A percentile compares a stretch with the other conserved stretches of the same genome.
These are phyloP conservation scores for Rasamsonia emersonii DNA, from an alignment of 2,329 filamentous ascomycete genomes.

Conservation along the genomic window DNA sequence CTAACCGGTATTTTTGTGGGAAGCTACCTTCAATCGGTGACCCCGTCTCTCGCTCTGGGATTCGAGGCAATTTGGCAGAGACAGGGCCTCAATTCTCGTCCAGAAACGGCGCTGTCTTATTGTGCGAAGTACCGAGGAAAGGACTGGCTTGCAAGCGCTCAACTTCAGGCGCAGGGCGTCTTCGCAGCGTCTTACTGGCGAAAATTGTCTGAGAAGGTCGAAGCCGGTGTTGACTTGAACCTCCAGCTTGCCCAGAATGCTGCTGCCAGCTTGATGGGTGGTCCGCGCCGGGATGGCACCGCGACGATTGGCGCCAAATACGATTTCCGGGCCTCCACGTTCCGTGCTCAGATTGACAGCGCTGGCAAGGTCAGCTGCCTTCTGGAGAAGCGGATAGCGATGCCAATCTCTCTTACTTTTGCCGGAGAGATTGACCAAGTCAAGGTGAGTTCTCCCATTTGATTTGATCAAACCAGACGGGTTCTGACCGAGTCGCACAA, in stretches of 20 bases:
- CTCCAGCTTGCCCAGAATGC: constrained; percentile 65
- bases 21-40: constrained; percentile 90
- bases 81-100: constrained; percentile 69
- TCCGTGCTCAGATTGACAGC: constrained; percentile 92
- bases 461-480: neutral
- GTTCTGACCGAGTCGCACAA: too few relatives aligned
- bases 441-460: constrained; percentile 56
- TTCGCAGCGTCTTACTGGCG: constrained; percentile 92
- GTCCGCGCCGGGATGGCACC: constrained; percentile 72
- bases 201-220: constrained; percentile 84
- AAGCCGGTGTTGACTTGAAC: constrained; percentile 91
- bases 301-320: constrained; percentile 95
- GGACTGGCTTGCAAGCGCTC: constrained; percentile 88
- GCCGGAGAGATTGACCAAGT: constrained; percentile 93
- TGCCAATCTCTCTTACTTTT: constrained; percentile 87
- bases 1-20: constrained; percentile 92
- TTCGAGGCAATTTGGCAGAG: constrained; percentile 93
- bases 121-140: constrained; percentile 81
- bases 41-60: constrained; percentile 75
- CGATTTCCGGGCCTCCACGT: constrained; percentile 91
- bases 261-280: constrained; percentile 64
- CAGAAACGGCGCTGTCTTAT: constrained; percentile 87
- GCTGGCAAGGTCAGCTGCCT: constrained; percentile 87
- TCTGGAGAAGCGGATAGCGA: constrained; percentile 90
- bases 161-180: constrained; percentile 79